A percentile compares a stretch with the other conserved stretches of the same genome.
Evolutionary conservation across 148 eudicot species (phyloP).

Genomic region (Chenopodium quinoa): DNA sequence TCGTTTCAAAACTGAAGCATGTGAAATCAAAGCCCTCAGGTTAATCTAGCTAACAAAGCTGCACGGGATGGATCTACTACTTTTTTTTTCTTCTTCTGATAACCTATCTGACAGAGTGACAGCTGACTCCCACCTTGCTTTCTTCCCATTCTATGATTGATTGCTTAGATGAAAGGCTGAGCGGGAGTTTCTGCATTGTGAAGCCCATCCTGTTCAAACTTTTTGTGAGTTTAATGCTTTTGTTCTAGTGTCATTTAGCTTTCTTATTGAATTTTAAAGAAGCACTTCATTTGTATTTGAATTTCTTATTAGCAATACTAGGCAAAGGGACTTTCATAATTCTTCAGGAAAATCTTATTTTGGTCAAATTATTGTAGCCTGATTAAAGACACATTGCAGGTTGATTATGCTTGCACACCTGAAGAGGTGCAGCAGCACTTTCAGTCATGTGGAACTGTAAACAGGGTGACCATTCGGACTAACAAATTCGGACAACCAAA

Average conservation of each 20-base stretch:
- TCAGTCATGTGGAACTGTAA: conserved; percentile 86
- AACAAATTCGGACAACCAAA: conserved; percentile 84
- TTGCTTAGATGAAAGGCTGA: not conserved
- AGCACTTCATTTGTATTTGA: not conserved
- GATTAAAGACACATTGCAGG: conserved; percentile 39
- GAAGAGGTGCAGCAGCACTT: conserved; percentile 96
- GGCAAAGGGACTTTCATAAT: conserved; percentile 1
- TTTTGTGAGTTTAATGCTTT: not conserved
- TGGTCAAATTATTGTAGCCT: not conserved
- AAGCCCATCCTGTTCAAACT: not conserved
- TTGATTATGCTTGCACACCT: conserved; percentile 90
- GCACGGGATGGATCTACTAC: not conserved
- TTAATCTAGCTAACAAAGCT: not conserved
- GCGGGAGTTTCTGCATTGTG: conserved; percentile 1
- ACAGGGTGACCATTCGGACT: conserved; percentile 76
- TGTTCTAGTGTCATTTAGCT: not conserved
- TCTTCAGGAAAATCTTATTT: not conserved
- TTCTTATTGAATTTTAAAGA: not conserved
- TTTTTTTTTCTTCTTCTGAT: not conserved
- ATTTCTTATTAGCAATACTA: not conserved
- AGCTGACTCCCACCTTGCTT: not conserved
- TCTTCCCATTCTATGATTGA: not conserved
- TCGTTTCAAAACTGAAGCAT: not conserved
- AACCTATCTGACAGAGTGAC: not conserved
- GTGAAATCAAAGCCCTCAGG: not conserved